Evolutionary conservation across 768 basidiomycete genomes (phyloP).

Genomic region (Phylloporus arenicola): DNA sequence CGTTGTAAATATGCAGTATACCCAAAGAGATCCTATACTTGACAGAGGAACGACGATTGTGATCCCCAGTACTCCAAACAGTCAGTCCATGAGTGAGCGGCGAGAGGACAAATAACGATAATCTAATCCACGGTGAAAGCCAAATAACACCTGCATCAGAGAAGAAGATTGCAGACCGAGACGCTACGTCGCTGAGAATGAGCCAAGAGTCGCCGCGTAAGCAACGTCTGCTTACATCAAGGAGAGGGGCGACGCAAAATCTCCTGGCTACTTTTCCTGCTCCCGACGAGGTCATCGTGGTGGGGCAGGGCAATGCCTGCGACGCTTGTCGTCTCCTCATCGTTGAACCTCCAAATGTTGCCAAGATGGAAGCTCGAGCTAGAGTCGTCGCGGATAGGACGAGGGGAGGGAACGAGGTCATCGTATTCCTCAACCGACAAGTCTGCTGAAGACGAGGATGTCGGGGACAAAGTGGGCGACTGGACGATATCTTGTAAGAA

Average conservation of each 20-base stretch:
- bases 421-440: conserved; percentile 56
- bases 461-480: conserved; percentile 59
- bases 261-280: conserved; percentile 39
- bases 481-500: conserved; percentile 73
- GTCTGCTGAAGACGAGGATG: conserved; percentile 62
- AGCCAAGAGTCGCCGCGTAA: not conserved
- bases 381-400: conserved; percentile 28
- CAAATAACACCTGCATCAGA: conserved; percentile 6
- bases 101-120: conserved; percentile 27
- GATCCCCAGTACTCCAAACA: conserved; percentile 28
- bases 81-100: conserved; percentile 23
- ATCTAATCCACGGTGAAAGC: conserved; percentile 23
- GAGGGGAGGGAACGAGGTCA: conserved; percentile 30
- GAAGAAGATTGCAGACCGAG: not conserved
- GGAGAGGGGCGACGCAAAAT: conserved; percentile 26
- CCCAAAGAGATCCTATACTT: conserved; percentile 30
- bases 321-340: conserved; percentile 59
- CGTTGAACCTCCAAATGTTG: conserved; percentile 71
- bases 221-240: conserved; percentile 11
- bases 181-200: not conserved
- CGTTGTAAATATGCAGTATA: conserved; percentile 31
- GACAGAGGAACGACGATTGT: conserved; percentile 19
- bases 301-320: conserved; percentile 46
- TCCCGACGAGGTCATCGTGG: conserved; percentile 35
- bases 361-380: conserved; percentile 29